Evolutionary conservation across 441 rosid genomes (phyloP).

Genomic region (Brassica hybrid): DNA sequence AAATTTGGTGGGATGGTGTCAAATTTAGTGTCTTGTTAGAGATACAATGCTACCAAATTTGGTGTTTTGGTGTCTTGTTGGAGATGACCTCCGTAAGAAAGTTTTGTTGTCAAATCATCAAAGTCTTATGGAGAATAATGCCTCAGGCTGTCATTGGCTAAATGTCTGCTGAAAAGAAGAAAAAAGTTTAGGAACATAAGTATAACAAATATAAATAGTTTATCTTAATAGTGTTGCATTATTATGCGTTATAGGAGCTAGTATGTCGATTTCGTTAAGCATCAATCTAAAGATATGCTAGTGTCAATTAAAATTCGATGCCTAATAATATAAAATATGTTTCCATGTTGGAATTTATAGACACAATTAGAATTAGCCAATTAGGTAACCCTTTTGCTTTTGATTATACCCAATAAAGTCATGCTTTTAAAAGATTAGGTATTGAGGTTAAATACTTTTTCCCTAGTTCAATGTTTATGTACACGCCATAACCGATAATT

Average conservation of each 20-base stretch:
- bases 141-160: not conserved
- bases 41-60: no score
- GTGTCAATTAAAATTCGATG: not conserved
- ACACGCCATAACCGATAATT: conserved; percentile 29
- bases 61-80: no score
- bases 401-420: conserved; percentile 21
- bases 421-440: conserved; percentile 5
- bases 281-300: conserved; percentile 1
- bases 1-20: no score
- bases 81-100: no score
- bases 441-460: not conserved
- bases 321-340: conserved; percentile 23
- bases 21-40: no score
- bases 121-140: not conserved
- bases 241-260: conserved; percentile 20
- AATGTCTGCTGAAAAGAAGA: not conserved
- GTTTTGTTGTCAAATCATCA: not conserved
- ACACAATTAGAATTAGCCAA: conserved; percentile 6
- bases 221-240: not conserved
- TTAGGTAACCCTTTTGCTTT: conserved; percentile 24
- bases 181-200: not conserved
- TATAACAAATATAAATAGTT: not conserved
- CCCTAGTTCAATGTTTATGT: not conserved
- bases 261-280: no score
- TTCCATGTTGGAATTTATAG: conserved; percentile 25